These are phyloP conservation scores for Cryptococcus sp. DNA, from an alignment of 1,284 basidiomycete genomes.

Conservation along the genomic window DNA sequence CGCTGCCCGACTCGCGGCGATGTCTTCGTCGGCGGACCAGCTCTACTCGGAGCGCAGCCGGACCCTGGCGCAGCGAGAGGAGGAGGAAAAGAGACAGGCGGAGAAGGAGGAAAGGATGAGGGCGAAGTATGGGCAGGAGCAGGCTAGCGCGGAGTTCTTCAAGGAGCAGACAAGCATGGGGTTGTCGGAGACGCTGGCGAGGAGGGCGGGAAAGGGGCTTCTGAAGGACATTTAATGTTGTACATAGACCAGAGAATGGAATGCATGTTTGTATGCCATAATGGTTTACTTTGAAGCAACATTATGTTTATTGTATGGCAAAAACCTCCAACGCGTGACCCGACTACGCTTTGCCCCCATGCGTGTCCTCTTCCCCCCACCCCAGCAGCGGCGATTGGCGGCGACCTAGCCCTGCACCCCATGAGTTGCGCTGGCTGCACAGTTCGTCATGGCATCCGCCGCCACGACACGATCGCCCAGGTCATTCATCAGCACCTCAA, in stretches of 20 bases:
- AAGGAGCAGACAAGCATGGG: constrained; percentile 43
- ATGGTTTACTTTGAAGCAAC: no score
- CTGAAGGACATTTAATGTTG: constrained; percentile 36
- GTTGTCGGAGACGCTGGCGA: constrained; percentile 40
- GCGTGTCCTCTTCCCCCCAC: no score
- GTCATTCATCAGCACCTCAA: no score
- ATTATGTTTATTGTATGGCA: no score
- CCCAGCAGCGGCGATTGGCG: no score
- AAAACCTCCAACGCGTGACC: no score
- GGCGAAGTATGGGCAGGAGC: constrained; percentile 39
- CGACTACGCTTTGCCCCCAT: no score
- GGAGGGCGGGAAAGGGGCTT: constrained; percentile 46
- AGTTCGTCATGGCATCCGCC: no score
- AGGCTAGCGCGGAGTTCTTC: constrained; percentile 44
- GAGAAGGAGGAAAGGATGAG: constrained; percentile 38
- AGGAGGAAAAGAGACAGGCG: constrained; percentile 32
- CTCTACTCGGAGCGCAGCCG: constrained; percentile 50
- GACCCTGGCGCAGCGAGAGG: constrained; percentile 33
- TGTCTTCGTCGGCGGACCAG: constrained; percentile 67
- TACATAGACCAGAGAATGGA: background rate
- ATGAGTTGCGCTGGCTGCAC: no score
- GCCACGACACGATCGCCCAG: no score
- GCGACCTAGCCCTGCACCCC: no score
- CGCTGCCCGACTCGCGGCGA: constrained; percentile 77
- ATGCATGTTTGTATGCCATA: background rate